These are phyloP conservation scores for Pneumocystis canis DNA, from an alignment of 1,139 yeast genomes.

Conservation along the genomic window DNA sequence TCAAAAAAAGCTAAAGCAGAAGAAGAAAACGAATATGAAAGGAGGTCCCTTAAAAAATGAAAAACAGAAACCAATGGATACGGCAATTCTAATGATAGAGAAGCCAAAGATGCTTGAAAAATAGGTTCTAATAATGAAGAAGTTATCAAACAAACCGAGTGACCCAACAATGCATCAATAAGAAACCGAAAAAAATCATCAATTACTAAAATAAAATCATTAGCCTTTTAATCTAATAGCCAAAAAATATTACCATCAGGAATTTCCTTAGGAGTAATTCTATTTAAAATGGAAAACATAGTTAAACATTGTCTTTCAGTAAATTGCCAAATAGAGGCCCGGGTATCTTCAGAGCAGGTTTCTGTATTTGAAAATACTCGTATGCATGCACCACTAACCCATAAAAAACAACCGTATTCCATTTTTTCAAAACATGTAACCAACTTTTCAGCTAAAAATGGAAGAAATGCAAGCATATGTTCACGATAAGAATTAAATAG, in stretches of 20 bases:
- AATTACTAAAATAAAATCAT: slow-evolving; percentile 27
- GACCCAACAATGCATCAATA: slow-evolving; percentile 64
- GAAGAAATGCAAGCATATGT: slow-evolving; percentile 49
- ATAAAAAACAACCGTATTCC: slow-evolving; percentile 67
- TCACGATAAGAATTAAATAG: slow-evolving; percentile 53
- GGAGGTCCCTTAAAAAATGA: slow-evolving; percentile 62
- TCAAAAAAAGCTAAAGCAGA: slow-evolving; percentile 66
- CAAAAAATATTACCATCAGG: slow-evolving; percentile 38
- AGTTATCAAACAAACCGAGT: slow-evolving; percentile 49
- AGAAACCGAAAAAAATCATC: slow-evolving; percentile 84
- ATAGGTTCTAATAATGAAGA: slow-evolving; percentile 44
- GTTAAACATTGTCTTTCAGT: slow-evolving; percentile 33
- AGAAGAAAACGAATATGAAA: slow-evolving; percentile 68
- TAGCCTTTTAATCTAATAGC: not conserved
- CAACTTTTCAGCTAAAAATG: slow-evolving; percentile 48
- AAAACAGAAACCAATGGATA: slow-evolving; percentile 59
- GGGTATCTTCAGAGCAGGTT: slow-evolving; percentile 26
- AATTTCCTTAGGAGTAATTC: slow-evolving; percentile 28
- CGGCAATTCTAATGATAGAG: slow-evolving; percentile 45
- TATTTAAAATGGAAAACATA: slow-evolving; percentile 28
- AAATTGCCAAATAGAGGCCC: slow-evolving; percentile 38
- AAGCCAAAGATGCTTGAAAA: slow-evolving; percentile 45
- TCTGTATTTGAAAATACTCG: slow-evolving; percentile 52
- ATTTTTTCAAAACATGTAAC: slow-evolving; percentile 53
- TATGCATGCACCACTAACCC: slow-evolving; percentile 78